Evolutionary conservation across 306 rosid genomes (phyloP), one percentile per base, ranked within the genome.

Genomic region (Ormosia semicastrata): DNA sequence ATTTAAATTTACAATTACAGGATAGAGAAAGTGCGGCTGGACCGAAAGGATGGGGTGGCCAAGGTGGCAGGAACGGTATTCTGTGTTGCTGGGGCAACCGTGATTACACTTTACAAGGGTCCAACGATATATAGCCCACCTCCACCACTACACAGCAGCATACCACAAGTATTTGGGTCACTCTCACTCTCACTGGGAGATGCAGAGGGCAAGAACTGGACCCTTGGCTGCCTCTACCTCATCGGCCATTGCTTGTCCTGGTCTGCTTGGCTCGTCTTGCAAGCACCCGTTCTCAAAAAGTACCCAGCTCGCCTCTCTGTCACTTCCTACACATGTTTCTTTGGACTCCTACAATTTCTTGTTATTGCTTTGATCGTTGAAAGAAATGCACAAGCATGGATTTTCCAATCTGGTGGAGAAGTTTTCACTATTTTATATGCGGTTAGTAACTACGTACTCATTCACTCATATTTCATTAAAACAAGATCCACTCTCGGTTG

Each of bases 251-350:
- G 99, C 80, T 84, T 95, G 85, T 89, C 98, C 0, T 95, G 99
- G 99, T 95, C 99, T 44, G 99, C 71, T 5, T 95, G 99, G 99
- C 96, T 95, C 1, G 99, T 95, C 10, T 12, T 95, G 58, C 99
- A 95, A 80, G 91, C 97, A 24, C 99, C 99, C 0, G 88, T 95
- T 4, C 92, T 95, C 37, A 95, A 95, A 85, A 95, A 95, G 78
- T 95, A 95, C 79, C 99, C 99, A 0, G 99, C 99, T 8, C 92
- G 99, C 13, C 97, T 95, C 80, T 95, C 99, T 3, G 98, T 95
- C 66, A 95, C 99, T 4, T 93, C 99, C 3, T 95, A 81, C 76
- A 95, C 99, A 1, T 93, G 98, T 44, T 95, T 95, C 92, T 95
- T 92, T 60, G 99, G 99, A 4, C 90, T 95, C 70, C 11, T 95